Evolutionary conservation across 129 eudicot species (phyloP).

Genomic region (Mikania micrantha): DNA sequence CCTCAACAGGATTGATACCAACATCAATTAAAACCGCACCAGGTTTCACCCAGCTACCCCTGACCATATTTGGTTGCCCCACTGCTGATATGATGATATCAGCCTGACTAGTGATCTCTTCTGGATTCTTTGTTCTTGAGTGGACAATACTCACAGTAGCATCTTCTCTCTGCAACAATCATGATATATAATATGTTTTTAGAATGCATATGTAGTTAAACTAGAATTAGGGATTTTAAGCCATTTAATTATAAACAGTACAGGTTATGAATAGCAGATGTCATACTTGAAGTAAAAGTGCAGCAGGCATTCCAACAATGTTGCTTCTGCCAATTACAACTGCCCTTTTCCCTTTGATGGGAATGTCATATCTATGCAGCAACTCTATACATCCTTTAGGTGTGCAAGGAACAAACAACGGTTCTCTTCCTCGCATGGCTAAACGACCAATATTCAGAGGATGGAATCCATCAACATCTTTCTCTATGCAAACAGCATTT

Average conservation of each 20-base stretch:
- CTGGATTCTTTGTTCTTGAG: slow-evolving; percentile 81
- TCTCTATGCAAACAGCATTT: slow-evolving; percentile 79
- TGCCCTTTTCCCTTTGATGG: slow-evolving; percentile 80
- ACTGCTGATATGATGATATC: slow-evolving; percentile 86
- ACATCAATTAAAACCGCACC: slow-evolving; percentile 91
- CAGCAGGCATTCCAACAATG: slow-evolving; percentile 93
- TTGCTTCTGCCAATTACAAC: slow-evolving; percentile 92
- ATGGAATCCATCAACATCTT: slow-evolving; percentile 95
- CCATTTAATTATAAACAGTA: not conserved
- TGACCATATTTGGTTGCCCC: slow-evolving; percentile 79
- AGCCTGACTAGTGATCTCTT: slow-evolving; percentile 75
- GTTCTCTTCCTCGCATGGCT: slow-evolving; percentile 95
- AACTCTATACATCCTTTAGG: slow-evolving; percentile 95
- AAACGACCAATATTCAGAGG: slow-evolving; percentile 80
- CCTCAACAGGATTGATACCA: slow-evolving; percentile 84
- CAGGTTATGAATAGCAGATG: not conserved
- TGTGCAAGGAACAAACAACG: slow-evolving; percentile 87
- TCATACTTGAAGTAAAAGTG: slow-evolving; percentile 72
- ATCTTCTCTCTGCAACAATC: slow-evolving; percentile 66
- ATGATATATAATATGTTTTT: not conserved
- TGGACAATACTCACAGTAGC: slow-evolving; percentile 83
- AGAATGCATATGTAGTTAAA: not conserved
- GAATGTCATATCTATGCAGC: slow-evolving; percentile 58
- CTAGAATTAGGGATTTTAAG: not conserved
- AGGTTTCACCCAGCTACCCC: slow-evolving; percentile 93